These are phyloP conservation scores for Xylariales sp. DNA, from an alignment of 2,329 filamentous ascomycete genomes.

Conservation along the genomic window DNA sequence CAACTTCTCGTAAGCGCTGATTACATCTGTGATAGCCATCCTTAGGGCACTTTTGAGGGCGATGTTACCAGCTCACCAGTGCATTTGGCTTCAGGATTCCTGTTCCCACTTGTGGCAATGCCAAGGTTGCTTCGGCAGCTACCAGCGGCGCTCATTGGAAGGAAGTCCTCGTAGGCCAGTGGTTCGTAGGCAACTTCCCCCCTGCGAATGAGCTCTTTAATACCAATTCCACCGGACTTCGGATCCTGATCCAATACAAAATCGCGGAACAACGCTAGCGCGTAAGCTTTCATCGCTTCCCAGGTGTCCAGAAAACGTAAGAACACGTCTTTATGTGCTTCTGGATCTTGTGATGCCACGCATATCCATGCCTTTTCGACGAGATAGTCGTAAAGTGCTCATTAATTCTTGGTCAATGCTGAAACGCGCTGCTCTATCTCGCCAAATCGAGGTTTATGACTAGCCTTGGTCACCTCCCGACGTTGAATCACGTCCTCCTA, in stretches of 20 bases:
- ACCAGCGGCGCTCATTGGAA: conserved; percentile 3
- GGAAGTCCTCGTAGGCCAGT: conserved; percentile 4
- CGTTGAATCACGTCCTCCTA: neutral
- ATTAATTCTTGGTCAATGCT: conserved; percentile 1
- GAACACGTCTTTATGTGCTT: conserved; percentile 3
- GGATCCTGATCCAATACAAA: neutral
- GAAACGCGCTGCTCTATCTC: conserved; percentile 6
- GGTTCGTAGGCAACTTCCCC: conserved; percentile 3
- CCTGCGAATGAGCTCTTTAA: neutral
- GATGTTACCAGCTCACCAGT: too few relatives aligned
- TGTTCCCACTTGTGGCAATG: too few relatives aligned
- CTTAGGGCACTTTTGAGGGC: too few relatives aligned
- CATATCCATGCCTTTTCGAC: conserved; percentile 4
- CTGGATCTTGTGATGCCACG: conserved; percentile 3
- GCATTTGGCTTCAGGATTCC: too few relatives aligned
- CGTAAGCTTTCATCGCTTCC: neutral
- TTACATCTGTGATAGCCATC: neutral
- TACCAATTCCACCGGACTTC: neutral
- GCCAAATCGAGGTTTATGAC: conserved; percentile 4
- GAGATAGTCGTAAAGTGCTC: conserved; percentile 4
- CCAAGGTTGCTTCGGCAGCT: conserved; percentile 6
- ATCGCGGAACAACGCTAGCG: conserved; percentile 2
- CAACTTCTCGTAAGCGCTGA: neutral
- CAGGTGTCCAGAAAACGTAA: conserved; percentile 1
- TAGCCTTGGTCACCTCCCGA: neutral